These are phyloP conservation scores for Solanum appendiculatum DNA, from an alignment of 257 asterid genomes.

Conservation along the genomic window DNA sequence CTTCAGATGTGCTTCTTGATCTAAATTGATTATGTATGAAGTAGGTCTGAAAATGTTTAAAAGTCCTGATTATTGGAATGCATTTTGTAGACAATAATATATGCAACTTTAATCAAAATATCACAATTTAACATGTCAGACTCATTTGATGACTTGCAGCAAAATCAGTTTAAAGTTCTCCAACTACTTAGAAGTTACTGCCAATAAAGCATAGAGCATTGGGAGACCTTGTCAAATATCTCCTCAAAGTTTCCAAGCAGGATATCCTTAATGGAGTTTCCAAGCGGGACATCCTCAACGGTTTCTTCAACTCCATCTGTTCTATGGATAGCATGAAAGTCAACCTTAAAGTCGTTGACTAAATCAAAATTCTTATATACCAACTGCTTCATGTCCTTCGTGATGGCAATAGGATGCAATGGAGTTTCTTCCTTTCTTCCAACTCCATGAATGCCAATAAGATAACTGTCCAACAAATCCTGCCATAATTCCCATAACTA, in stretches of 20 bases:
- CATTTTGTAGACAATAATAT: background rate
- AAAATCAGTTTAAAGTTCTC: background rate
- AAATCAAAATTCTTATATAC: conserved; percentile 45
- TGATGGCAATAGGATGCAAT: conserved; percentile 66
- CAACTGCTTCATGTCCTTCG: conserved; percentile 61
- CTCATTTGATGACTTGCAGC: background rate
- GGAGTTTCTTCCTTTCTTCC: conserved; percentile 13
- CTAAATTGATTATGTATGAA: conserved; percentile 23
- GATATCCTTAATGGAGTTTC: conserved; percentile 33
- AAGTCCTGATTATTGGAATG: background rate
- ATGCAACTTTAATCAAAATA: background rate
- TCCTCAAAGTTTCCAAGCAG: conserved; percentile 51
- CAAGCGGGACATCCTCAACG: conserved; percentile 34
- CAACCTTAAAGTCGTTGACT: conserved; percentile 32
- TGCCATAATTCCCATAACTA: conserved; percentile 19
- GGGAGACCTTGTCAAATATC: conserved; percentile 45
- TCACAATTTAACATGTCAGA: background rate
- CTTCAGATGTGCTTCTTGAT: conserved; percentile 16
- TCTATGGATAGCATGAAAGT: conserved; percentile 28
- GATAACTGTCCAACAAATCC: conserved; percentile 56
- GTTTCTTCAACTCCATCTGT: conserved; percentile 29
- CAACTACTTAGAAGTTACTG: background rate
- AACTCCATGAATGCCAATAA: conserved; percentile 51
- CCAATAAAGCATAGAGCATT: background rate
- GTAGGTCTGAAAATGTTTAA: conserved; percentile 45